Conservation (phyloP, 495 filamentous ascomycete species). For the Daldinia bambusicola region DNA sequence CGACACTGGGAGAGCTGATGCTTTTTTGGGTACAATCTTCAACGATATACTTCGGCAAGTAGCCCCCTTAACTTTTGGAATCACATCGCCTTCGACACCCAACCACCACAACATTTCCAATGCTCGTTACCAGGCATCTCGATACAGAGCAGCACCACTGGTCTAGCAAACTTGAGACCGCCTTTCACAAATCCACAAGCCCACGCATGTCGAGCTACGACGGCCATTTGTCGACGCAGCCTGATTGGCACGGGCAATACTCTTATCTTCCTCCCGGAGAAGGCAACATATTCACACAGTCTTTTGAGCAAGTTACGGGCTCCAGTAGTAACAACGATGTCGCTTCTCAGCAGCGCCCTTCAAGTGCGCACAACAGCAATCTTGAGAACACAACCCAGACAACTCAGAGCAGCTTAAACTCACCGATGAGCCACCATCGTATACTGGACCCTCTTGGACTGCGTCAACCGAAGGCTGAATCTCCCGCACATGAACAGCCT, state of each 20-base stretch:
- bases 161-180: conserved; percentile 67
- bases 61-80: conserved; percentile 28
- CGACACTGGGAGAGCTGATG: conserved; percentile 13
- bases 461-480: conserved; percentile 54
- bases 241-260: conserved; percentile 69
- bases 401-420: conserved; percentile 46
- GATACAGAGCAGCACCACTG: conserved; percentile 67
- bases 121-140: conserved; percentile 69
- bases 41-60: conserved; percentile 32
- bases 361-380: conserved; percentile 51
- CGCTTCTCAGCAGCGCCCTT: conserved; percentile 56
- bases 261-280: conserved; percentile 64
- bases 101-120: conserved; percentile 57
- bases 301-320: conserved; percentile 59
- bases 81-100: conserved; percentile 31
- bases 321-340: conserved; percentile 54
- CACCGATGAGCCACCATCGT: conserved; percentile 53
- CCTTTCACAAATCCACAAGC: conserved; percentile 61
- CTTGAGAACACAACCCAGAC: conserved; percentile 49
- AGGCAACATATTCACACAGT: conserved; percentile 59
- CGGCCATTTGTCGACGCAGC: conserved; percentile 62
- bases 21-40: conserved; percentile 19
- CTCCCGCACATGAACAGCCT: conserved; percentile 50
- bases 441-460: conserved; percentile 57
- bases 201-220: conserved; percentile 71